Percentiles rank a stretch among this genome's conserved stretches.
These are phyloP conservation scores for Firmiana major DNA, from an alignment of 345 rosid genomes.

Conservation along the genomic window DNA sequence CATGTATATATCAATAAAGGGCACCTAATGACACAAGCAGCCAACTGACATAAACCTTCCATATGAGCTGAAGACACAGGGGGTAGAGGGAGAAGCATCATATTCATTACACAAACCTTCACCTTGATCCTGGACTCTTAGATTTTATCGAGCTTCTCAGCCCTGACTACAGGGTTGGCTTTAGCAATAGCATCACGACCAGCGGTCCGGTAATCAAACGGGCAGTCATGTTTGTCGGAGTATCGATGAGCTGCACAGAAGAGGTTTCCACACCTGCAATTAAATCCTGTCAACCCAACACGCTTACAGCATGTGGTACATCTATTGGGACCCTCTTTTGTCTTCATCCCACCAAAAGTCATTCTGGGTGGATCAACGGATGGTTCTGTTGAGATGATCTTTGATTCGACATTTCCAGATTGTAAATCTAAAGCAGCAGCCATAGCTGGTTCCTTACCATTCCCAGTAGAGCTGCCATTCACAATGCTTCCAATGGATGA, in stretches of 20 bases:
- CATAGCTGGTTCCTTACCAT: conserved; percentile 30
- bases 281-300: conserved; percentile 64
- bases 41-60: conserved; percentile 24
- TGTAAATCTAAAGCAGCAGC: conserved; percentile 42
- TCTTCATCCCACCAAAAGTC: conserved; percentile 39
- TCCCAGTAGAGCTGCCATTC: conserved; percentile 44
- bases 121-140: conserved; percentile 17
- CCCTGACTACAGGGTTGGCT: conserved; percentile 58
- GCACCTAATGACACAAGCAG: conserved; percentile 27
- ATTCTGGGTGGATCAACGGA: conserved; percentile 26
- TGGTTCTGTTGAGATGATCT: conserved; percentile 32
- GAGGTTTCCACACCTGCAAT: conserved; percentile 56
- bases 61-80: conserved; percentile 5
- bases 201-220: conserved; percentile 54
- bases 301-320: conserved; percentile 54
- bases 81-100: conserved; percentile 6
- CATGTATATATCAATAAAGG: conserved; percentile 15
- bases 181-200: conserved; percentile 55
- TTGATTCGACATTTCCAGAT: conserved; percentile 32
- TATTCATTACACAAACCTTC: conserved; percentile 9
- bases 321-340: conserved; percentile 67
- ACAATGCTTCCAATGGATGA: conserved; percentile 61
- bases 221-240: conserved; percentile 66
- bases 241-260: conserved; percentile 69
- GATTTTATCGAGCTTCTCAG: conserved; percentile 67